Evolutionary conservation across 495 filamentous ascomycete genomes (phyloP).

Genomic region (Xylaria curta): DNA sequence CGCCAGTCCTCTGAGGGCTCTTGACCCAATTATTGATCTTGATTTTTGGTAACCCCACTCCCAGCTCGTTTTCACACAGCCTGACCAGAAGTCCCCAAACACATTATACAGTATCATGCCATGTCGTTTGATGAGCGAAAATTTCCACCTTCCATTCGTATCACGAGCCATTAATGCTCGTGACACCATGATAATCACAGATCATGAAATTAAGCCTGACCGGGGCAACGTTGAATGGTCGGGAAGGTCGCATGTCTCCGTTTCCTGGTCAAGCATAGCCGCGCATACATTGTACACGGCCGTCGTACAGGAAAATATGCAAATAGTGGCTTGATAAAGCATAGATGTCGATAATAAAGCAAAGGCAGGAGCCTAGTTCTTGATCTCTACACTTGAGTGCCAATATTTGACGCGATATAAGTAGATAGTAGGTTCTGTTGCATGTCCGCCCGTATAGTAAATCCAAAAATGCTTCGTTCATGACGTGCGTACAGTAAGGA

Average conservation of each 20-base stretch:
- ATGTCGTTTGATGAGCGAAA: not conserved
- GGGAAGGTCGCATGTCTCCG: not conserved
- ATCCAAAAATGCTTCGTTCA: conserved; percentile 38
- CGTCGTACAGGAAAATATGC: conserved; percentile 7
- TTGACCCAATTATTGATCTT: conserved; percentile 13
- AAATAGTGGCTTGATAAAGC: conserved; percentile 22
- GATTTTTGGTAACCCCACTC: conserved; percentile 9
- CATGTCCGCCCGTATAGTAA: conserved; percentile 28
- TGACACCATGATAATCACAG: conserved; percentile 5
- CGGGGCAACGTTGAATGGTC: not conserved
- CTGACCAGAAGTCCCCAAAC: conserved; percentile 7
- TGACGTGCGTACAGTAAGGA: conserved; percentile 32
- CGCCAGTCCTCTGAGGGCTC: not conserved
- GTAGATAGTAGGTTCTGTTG: conserved; percentile 32
- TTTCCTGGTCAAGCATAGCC: not conserved
- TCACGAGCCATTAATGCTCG: not conserved
- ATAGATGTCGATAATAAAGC: conserved; percentile 23
- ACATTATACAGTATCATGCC: conserved; percentile 17
- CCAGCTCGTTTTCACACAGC: conserved; percentile 9
- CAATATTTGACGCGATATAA: conserved; percentile 35
- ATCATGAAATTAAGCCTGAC: not conserved
- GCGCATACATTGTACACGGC: not conserved
- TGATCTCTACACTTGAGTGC: conserved; percentile 33
- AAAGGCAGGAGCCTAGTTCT: conserved; percentile 11
- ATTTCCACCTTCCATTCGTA: not conserved